Evolutionary conservation across 768 basidiomycete genomes (phyloP), one percentile per base, ranked within the genome.

Genomic region (Pleurotus platypus): DNA sequence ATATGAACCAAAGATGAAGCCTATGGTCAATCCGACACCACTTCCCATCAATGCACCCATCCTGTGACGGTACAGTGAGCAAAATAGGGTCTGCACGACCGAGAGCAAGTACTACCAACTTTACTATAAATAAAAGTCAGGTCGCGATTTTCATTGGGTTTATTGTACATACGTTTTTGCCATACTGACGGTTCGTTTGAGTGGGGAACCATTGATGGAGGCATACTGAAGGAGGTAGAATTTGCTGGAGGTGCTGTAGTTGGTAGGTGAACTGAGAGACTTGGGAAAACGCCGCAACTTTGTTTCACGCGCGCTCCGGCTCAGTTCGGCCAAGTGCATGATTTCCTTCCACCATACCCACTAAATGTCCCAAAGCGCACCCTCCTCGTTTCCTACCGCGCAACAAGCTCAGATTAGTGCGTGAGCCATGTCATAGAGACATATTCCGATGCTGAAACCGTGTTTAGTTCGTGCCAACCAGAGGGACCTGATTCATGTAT

Each of bases 1-100:
- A 78, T 89, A 97, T 24, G 89, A 86, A 43, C 96, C 96, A 66
- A 98, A 98, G 59, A 99, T 87, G 75, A 98, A 98, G 15, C 97
- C 96, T 67, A 98, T 97, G 35, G 94, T 96, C 46, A 97, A 81
- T 11, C 96, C 96, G 55, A 98, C 95, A 58, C 92, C 92, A 63
- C 87, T 90, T 56, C 92, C 92, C 91, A 93, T 93, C 57, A 92
- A 72, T 46, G 92, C 92, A 64, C 92, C 92, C 92, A 94, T 94
- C 71, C 92, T 93, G 63, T n/a, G 59, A 57, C 55, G 62, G 58
- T 56, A 58, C 53, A 22, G 57, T 16, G 46, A 59, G 43, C 39
- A 46, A 57, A 55, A 35, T 37, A 20, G 43, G 56, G 53, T 61
- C 37, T 18, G 49, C 46, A 42, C 55, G 20, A 56, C 60, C 42